phyloP scores from a whole-genome alignment of 257 asterid species.

The Datura wrightii region DNA sequence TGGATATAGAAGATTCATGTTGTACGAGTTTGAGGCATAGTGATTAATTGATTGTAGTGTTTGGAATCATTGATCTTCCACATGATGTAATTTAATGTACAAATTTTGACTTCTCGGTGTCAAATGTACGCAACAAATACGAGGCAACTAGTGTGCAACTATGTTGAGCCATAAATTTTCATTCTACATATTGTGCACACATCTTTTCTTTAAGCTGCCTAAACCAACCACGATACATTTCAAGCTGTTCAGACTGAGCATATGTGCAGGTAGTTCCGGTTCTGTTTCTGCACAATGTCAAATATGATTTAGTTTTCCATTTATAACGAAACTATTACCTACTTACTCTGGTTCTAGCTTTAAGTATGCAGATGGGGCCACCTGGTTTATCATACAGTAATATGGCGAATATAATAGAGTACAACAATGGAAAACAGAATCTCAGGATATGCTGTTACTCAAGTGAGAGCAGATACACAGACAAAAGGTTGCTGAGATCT shows the following conservation, averaged over 20 bases:
- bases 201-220: neutral
- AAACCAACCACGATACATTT: neutral
- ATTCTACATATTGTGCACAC: slow-evolving; percentile 10
- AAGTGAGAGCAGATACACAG: slow-evolving; percentile 14
- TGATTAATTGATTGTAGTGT: neutral
- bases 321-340: neutral
- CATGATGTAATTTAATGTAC: neutral
- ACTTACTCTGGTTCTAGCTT: neutral
- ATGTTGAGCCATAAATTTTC: slow-evolving; percentile 6
- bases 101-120: neutral
- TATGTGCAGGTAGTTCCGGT: slow-evolving; percentile 23
- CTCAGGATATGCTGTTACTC: slow-evolving; percentile 18
- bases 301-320: slow-evolving; percentile 19
- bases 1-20: slow-evolving; percentile 3
- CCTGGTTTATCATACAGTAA: neutral
- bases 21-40: neutral
- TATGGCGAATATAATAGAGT: neutral
- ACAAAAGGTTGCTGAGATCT: slow-evolving; percentile 28
- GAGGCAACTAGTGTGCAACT: neutral
- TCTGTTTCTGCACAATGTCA: neutral
- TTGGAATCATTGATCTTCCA: slow-evolving; percentile 9
- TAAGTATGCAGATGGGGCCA: neutral
- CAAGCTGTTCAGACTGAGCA: neutral
- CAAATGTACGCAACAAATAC: slow-evolving; percentile 6
- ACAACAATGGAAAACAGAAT: slow-evolving; percentile 4